Percentiles rank a stretch among this genome's conserved stretches.
These are phyloP conservation scores for Stagonosporopsis chrysanthemi DNA, from an alignment of 2,329 filamentous ascomycete species.

Conservation along the genomic window DNA sequence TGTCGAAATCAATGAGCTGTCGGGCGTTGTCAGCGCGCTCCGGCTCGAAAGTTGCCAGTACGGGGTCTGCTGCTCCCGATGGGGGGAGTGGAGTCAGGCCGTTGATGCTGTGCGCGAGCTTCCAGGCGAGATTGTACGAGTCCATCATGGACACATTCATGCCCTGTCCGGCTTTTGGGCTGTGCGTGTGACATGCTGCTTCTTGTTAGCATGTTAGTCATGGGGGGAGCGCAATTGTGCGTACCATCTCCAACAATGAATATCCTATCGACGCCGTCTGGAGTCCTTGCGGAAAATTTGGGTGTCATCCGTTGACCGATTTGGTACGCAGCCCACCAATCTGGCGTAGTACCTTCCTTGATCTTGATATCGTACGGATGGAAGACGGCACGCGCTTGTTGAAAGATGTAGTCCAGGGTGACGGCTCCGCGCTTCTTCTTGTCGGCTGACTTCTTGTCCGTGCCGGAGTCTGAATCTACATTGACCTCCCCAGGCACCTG, in stretches of 20 bases:
- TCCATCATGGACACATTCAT: slow-evolving; percentile 2
- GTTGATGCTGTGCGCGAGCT: neutral
- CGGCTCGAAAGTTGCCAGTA: neutral
- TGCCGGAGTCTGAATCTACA: neutral
- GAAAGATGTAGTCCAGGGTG: neutral
- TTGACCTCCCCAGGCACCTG: neutral
- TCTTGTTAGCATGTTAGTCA: neutral
- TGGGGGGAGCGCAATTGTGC: neutral
- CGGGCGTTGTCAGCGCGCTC: neutral
- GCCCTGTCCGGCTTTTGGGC: neutral
- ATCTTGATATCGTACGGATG: neutral
- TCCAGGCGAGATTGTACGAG: slow-evolving; percentile 1
- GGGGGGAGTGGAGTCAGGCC: neutral
- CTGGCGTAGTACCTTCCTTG: neutral
- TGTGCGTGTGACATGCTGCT: neutral
- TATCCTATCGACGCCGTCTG: neutral
- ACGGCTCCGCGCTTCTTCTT: neutral
- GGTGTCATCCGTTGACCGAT: neutral
- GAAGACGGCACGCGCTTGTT: neutral
- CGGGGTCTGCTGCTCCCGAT: neutral
- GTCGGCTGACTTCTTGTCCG: neutral
- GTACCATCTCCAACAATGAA: slow-evolving; percentile 1
- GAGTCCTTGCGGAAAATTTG: neutral
- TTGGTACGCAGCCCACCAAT: neutral
- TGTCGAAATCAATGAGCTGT: neutral